Evolutionary conservation across 2,329 filamentous ascomycete species (phyloP).

Genomic region (Trichophyton verrucosum): DNA sequence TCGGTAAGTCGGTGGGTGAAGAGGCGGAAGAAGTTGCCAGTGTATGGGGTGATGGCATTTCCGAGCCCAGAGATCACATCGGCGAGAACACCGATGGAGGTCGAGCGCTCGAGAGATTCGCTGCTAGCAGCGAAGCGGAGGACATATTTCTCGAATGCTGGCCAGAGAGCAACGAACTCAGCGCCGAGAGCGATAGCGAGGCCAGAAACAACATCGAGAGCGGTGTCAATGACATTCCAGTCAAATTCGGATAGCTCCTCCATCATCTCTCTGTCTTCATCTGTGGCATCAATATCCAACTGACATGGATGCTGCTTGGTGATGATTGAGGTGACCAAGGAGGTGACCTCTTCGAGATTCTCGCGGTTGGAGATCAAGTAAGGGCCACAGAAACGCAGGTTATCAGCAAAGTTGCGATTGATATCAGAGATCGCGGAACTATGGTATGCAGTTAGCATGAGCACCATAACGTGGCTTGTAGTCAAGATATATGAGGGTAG

Average conservation of each 20-base stretch:
- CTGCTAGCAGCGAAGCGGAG: slow-evolving; percentile 77
- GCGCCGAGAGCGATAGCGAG: slow-evolving; percentile 69
- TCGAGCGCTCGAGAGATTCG: slow-evolving; percentile 76
- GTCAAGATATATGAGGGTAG: slow-evolving; percentile 11
- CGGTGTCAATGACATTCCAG: slow-evolving; percentile 92
- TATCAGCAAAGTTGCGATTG: slow-evolving; percentile 83
- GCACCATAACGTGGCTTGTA: not conserved
- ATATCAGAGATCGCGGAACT: slow-evolving; percentile 87
- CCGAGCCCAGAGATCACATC: slow-evolving; percentile 83
- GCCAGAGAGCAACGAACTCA: slow-evolving; percentile 79
- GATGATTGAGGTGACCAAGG: slow-evolving; percentile 64
- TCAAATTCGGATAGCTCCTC: slow-evolving; percentile 87
- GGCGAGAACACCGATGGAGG: slow-evolving; percentile 80
- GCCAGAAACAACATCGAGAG: slow-evolving; percentile 77
- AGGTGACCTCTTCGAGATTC: slow-evolving; percentile 62
- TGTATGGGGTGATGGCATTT: slow-evolving; percentile 67
- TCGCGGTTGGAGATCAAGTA: slow-evolving; percentile 64
- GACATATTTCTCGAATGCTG: slow-evolving; percentile 86
- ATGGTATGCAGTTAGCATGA: slow-evolving; percentile 32
- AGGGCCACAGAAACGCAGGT: slow-evolving; percentile 81
- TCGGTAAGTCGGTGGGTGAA: slow-evolving; percentile 78
- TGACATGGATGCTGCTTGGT: slow-evolving; percentile 88
- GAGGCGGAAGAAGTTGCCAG: slow-evolving; percentile 60
- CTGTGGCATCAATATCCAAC: slow-evolving; percentile 71
- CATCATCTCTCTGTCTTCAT: slow-evolving; percentile 60